Base-by-base conservation (phyloP, 495 filamentous ascomycete genomes). In the Talaromyces proteolyticus region DNA sequence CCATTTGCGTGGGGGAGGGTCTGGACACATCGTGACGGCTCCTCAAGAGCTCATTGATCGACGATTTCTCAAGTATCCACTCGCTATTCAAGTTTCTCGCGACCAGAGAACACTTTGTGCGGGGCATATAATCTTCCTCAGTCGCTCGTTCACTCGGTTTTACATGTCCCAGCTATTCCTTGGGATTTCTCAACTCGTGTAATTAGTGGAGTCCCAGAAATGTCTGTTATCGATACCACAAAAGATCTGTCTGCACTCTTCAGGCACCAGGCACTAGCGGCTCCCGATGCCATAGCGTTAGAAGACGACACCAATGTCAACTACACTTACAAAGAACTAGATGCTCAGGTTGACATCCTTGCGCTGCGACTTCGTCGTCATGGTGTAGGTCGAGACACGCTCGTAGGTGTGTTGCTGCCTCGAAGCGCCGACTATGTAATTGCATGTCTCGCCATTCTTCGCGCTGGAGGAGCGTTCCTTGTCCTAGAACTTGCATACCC, bases 401-500 rank as follows among this genome's bases (percentile, higher is more conserved):
- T 84, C 18, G 84, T 86, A 24, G 84, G 84, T 20, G 76, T 87
- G 42, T 67, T 87, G 16, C 65, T 87, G 47, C 81, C 80, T 26
- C 76, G 84, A 5, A 84, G 80, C 54, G 81, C 82, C 17, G 68
- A 86, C 60, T 86, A 86, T 59, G 81, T 87, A 55, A 81, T 87
- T 63, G 78, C 81, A 20, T 86, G 82, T 59, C 67, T 87, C 37
- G 82, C 82, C 21, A 78, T 79, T 5, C 74, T 86, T 38, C 78
- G 81, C 23, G 82, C 84, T 1, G 82, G 82, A 18, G 84, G 82
- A 22, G 82, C 82, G n/a, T 87, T 86, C 53, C 71, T 87, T 0
- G 81, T 86, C 8, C 75, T 86, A 0, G 84, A 87, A 58, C 70
- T 86, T 18, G 84, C 82, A 22, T 87, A 87, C 56, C 82, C 84